These are phyloP conservation scores for Coemansia sp. DNA, from an alignment of 192 early-diverging fungal genomes.

Conservation along the genomic window DNA sequence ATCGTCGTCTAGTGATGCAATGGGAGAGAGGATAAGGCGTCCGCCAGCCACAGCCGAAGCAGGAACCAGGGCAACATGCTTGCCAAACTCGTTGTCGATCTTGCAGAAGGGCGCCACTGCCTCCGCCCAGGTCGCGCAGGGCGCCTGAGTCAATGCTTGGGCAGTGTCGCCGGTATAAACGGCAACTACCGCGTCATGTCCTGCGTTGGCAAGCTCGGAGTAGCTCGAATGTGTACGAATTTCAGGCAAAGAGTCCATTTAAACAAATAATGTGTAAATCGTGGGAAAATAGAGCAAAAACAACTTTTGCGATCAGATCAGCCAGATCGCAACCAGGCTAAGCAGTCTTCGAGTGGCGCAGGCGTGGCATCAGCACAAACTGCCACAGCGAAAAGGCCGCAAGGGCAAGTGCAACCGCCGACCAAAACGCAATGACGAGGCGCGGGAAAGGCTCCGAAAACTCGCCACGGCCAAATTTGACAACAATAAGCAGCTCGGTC, in stretches of 20 bases:
- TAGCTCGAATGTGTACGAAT: slow-evolving; percentile 21
- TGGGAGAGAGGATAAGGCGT: slow-evolving; percentile 73
- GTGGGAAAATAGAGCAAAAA: background rate
- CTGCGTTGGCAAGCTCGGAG: slow-evolving; percentile 7
- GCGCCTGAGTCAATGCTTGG: slow-evolving; percentile 2
- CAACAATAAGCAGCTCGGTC: slow-evolving; percentile 86
- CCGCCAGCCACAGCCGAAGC: slow-evolving; percentile 55
- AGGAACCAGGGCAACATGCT: slow-evolving; percentile 24
- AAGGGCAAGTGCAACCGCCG: slow-evolving; percentile 57
- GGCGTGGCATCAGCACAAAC: slow-evolving; percentile 55
- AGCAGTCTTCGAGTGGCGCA: slow-evolving; percentile 13
- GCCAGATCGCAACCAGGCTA: background rate
- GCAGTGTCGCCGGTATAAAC: slow-evolving; percentile 20
- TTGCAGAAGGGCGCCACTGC: slow-evolving; percentile 20
- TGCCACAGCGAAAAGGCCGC: slow-evolving; percentile 73
- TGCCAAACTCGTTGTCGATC: slow-evolving; percentile 48
- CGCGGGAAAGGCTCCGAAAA: slow-evolving; percentile 77
- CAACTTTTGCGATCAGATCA: no score
- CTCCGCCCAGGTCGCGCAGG: slow-evolving; percentile 1
- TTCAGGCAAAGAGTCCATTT: slow-evolving; percentile 28
- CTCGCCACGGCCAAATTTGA: slow-evolving; percentile 87
- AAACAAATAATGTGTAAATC: background rate
- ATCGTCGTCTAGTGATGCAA: slow-evolving; percentile 67
- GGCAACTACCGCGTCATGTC: slow-evolving; percentile 38
- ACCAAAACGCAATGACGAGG: slow-evolving; percentile 73